Conservation (phyloP, 2,329 filamentous ascomycete genomes). For the Zymoseptoria tritici region DNA sequence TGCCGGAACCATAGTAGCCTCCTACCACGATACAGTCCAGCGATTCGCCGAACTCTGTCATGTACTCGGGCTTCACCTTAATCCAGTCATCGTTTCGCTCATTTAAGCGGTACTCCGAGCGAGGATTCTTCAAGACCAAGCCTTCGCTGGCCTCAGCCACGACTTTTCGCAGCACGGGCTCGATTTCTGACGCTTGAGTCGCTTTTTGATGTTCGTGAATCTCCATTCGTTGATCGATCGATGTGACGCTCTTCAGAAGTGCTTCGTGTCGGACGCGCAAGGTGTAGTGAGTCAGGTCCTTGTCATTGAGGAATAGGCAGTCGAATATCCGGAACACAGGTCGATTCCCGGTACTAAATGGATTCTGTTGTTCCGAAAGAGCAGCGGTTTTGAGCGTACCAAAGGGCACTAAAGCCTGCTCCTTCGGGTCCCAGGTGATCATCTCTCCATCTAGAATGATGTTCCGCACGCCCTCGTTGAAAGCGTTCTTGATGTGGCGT, state of each 20-base stretch:
- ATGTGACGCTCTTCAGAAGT: slow-evolving; percentile 61
- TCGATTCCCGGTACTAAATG: slow-evolving; percentile 56
- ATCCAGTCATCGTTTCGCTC: slow-evolving; percentile 94
- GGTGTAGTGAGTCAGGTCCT: slow-evolving; percentile 71
- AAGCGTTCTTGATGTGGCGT: slow-evolving; percentile 68
- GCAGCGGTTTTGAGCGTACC: slow-evolving; percentile 91
- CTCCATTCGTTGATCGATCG: slow-evolving; percentile 70
- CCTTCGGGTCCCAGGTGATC: slow-evolving; percentile 91
- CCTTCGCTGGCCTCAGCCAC: slow-evolving; percentile 85
- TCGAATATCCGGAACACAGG: slow-evolving; percentile 86
- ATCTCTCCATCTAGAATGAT: slow-evolving; percentile 95
- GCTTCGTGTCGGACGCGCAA: slow-evolving; percentile 72
- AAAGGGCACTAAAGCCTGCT: slow-evolving; percentile 80
- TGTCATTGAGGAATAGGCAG: slow-evolving; percentile 79
- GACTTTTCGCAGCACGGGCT: slow-evolving; percentile 70
- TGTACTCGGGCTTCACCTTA: slow-evolving; percentile 98
- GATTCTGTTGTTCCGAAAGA: slow-evolving; percentile 68
- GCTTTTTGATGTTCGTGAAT: slow-evolving; percentile 67
- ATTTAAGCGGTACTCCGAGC: slow-evolving; percentile 77
- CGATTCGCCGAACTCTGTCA: slow-evolving; percentile 90
- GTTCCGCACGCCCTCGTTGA: slow-evolving; percentile 68
- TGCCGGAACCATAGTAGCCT: slow-evolving; percentile 85
- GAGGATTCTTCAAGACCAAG: slow-evolving; percentile 86
- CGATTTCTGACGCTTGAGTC: slow-evolving; percentile 62
- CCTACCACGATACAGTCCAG: slow-evolving; percentile 86